Evolutionary conservation across 441 rosid species (phyloP).

Genomic region (Rhodomyrtus psidioides): DNA sequence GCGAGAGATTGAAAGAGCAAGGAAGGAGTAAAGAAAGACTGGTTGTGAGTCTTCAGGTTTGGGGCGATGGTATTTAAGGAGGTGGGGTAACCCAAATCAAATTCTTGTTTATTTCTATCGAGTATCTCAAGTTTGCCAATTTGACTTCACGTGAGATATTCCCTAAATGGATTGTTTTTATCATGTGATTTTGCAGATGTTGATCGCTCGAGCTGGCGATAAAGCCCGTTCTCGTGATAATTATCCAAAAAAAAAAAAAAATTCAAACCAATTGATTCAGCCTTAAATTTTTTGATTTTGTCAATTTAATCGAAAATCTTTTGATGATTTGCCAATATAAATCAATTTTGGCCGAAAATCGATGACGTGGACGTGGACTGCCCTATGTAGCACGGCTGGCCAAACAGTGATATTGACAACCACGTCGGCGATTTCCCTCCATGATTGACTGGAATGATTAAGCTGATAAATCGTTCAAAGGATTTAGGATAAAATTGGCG

Average conservation of each 20-base stretch:
- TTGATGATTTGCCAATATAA: no score
- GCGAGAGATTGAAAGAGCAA: not conserved
- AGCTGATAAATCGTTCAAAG: not conserved
- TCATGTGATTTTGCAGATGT: not conserved
- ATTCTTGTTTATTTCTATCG: not conserved
- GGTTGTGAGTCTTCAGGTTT: not conserved
- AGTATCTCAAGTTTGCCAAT: not conserved
- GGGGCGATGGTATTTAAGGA: not conserved
- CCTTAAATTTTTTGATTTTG: not conserved
- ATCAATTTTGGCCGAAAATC: no score
- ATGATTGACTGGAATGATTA: not conserved
- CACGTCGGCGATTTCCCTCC: not conserved
- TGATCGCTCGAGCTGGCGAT: not conserved
- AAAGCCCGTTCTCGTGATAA: no score
- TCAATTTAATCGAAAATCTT: rapidly evolving
- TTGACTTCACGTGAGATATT: not conserved
- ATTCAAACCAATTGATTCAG: no score
- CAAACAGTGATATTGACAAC: rapidly evolving
- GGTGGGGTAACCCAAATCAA: not conserved
- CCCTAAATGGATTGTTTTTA: not conserved
- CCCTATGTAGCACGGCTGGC: rapidly evolving
- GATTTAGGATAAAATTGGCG: not conserved
- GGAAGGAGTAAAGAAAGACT: not conserved
- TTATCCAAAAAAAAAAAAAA: no score
- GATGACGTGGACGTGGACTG: rapidly evolving